Conservation (phyloP, 2,329 filamentous ascomycete genomes). For the Camillea tinctor region DNA sequence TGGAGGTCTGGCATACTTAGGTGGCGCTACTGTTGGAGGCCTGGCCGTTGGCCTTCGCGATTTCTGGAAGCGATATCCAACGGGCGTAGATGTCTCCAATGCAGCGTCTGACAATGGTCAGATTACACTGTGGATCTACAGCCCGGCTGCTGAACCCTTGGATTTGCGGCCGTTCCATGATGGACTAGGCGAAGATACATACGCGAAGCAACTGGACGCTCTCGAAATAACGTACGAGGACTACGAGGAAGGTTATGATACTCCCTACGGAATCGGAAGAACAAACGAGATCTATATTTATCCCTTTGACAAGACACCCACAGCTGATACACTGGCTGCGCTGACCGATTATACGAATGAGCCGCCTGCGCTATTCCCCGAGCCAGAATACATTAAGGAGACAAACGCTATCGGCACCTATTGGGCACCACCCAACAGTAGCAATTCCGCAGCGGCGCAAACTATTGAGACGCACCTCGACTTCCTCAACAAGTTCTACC, state of each 20-base stretch:
- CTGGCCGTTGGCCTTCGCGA: conserved; percentile 57
- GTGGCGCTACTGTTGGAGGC: conserved; percentile 55
- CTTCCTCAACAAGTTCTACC: conserved; percentile 56
- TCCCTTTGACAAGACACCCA: conserved; percentile 52
- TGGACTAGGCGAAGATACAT: conserved; percentile 54
- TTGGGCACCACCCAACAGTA: conserved; percentile 45
- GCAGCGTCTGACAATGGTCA: conserved; percentile 48
- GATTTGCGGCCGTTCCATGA: conserved; percentile 60
- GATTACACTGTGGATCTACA: conserved; percentile 61
- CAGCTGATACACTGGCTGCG: conserved; percentile 42
- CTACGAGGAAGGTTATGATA: conserved; percentile 54
- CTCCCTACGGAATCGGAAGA: conserved; percentile 55
- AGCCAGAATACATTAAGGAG: conserved; percentile 48
- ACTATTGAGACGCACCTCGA: conserved; percentile 53
- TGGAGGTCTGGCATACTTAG: conserved; percentile 58
- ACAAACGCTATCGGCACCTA: conserved; percentile 54
- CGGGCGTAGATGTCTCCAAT: conserved; percentile 53
- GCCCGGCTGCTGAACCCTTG: conserved; percentile 52
- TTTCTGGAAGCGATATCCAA: conserved; percentile 64
- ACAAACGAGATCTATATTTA: conserved; percentile 57
- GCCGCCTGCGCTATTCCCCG: conserved; percentile 51
- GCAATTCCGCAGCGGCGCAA: conserved; percentile 27
- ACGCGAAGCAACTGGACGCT: conserved; percentile 57
- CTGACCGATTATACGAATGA: conserved; percentile 47
- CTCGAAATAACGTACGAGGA: conserved; percentile 65